Evolutionary conservation across 2,329 filamentous ascomycete genomes (phyloP), one percentile per base, ranked within the genome.

Genomic region (Rhynchosporium agropyri): DNA sequence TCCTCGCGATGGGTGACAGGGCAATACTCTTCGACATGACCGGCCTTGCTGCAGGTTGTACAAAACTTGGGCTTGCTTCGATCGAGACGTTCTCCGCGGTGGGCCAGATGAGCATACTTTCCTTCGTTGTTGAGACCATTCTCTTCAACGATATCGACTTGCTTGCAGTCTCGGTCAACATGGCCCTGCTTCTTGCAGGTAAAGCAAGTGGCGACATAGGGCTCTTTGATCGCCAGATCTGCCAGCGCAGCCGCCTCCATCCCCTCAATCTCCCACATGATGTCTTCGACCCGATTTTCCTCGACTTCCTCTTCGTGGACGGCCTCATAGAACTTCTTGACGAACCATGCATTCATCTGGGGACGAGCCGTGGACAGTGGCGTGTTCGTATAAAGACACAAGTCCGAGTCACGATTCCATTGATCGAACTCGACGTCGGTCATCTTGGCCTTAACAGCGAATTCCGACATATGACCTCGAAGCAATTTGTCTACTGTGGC

Each of bases 51-150:
- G 38, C 57, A 59, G 8, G 26, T 29, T 6, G 13, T 43, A 50
- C 57, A 59, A 20, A 28, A 38, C 46, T 42, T 59, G 12, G 57
- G 46, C 45, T 38, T 59, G 26, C 9, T 4, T 31, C 36, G 57
- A 2, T 42, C 13, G 43, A 46, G 8, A 20, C n/a, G 8, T 46
- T 15, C 6, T 51, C 26, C 7, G 12, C 36, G 45, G 13, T 15
- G 15, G 40, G 29, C 56, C 12, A 49, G 28, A 26, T 28, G 20
- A 10, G n/a, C 43, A 20, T 48, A 51, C 26, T 42, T 53, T 6
- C 12, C 28, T 33, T 31, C 28, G 3, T 51, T 13, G 28, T 58
- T 59, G 31, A 50, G 26, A 26, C 33, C 36, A 5, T 29, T 29
- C 29, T 59, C 46, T 33, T 50, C 40, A 33, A 15, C 33, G 9